phyloP scores from a whole-genome alignment of 257 asterid genomes.

The Nicotiana attenuata region DNA sequence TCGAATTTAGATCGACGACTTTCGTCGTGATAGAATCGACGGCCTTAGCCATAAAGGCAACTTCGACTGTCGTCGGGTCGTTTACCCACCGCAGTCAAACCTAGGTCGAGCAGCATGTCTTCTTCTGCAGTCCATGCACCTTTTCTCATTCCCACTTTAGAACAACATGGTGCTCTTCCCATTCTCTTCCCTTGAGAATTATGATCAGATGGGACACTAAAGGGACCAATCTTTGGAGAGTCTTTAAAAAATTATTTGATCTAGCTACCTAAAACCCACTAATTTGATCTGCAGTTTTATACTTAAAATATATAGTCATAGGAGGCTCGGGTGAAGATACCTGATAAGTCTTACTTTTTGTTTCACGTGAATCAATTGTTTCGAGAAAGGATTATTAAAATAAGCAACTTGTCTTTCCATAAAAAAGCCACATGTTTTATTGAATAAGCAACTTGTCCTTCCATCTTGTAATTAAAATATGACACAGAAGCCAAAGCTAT shows the following conservation, averaged over 20 bases:
- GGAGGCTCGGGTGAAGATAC: background rate
- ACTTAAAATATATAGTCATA: background rate
- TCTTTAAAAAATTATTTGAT: background rate
- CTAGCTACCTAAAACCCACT: background rate
- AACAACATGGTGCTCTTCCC: constrained; percentile 14
- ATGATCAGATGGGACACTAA: background rate
- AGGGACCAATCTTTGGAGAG: background rate
- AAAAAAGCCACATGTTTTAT: background rate
- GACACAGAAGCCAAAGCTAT: no score
- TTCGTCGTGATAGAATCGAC: no score
- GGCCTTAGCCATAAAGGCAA: no score
- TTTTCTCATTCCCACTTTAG: background rate
- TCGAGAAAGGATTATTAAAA: background rate
- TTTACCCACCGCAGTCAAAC: no score
- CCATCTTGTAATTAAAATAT: no score
- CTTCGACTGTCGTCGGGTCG: no score
- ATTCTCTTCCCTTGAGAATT: background rate
- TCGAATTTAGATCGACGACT: no score
- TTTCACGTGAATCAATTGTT: constrained; percentile 3
- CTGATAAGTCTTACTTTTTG: background rate
- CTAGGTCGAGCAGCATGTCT: background rate
- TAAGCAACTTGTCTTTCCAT: background rate
- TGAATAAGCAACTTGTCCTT: background rate
- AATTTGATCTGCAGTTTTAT: no score
- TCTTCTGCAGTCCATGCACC: constrained; percentile 7